These are phyloP conservation scores for Aristolochia contorta DNA, from an alignment of 164 flowering plant genomes.

Conservation along the genomic window DNA sequence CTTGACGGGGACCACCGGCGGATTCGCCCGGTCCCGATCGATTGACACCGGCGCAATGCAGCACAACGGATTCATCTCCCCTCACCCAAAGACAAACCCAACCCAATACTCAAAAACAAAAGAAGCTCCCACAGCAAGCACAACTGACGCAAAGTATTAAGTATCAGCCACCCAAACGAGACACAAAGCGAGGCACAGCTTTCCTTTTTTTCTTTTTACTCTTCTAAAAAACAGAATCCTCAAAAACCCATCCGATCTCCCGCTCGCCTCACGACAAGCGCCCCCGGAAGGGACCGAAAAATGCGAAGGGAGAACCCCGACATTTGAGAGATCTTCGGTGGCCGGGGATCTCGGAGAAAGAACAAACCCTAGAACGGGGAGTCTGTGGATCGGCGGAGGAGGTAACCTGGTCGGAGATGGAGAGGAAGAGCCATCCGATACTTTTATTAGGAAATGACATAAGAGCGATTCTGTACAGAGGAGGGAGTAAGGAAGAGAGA, in stretches of 20 bases:
- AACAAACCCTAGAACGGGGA: neutral
- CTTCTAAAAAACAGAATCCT: neutral
- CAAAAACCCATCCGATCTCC: neutral
- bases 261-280: too few relatives aligned
- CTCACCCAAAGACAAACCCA: neutral
- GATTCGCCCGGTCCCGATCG: slow-evolving; percentile 55
- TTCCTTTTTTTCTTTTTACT: too few relatives aligned
- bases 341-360: too few relatives aligned
- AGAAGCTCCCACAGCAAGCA: neutral
- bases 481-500: neutral
- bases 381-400: neutral
- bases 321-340: too few relatives aligned
- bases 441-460: neutral
- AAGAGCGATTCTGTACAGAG: neutral
- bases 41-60: slow-evolving; percentile 98
- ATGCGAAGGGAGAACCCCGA: too few relatives aligned
- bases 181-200: too few relatives aligned
- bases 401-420: neutral
- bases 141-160: too few relatives aligned
- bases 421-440: neutral
- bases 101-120: neutral
- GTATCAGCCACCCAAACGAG: too few relatives aligned
- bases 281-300: too few relatives aligned
- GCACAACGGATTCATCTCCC: slow-evolving; percentile 86
- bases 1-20: slow-evolving; percentile 19